Base-by-base conservation (phyloP, 805 yeast species). In the Pichia deserticola region DNA sequence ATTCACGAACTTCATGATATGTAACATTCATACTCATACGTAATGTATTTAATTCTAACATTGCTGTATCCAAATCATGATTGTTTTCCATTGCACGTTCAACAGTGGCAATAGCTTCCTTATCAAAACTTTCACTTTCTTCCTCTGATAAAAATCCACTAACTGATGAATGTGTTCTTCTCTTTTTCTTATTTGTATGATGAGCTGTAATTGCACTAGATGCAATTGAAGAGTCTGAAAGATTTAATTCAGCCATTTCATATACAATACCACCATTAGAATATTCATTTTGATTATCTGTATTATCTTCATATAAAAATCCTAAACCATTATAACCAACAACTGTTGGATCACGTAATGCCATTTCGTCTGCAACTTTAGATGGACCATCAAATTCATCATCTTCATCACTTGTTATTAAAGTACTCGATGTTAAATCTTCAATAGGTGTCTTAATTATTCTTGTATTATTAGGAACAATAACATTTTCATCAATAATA, bases 1-100 rank as follows among this genome's bases (percentile, higher is more conserved):
- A 95, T 33, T 72, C 67, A 63, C 97, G 79, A 12, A 93, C 97
- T 62, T 90, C 96, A 60, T 88, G 95, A 66, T 93, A 92, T 0
- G 93, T 78, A 15, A 89, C 99, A 64, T 93, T 89, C 93, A 90
- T 86, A 60, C 97, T 88, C 99, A 93, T 92, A 69, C 98, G 78
- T 61, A 93, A 75, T 0, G 99, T 93, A 64, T 92, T 92, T 60
- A 93, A 77, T 69, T 93, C 99, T 52, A 93, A 71, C 55, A 89
- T 70, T 0, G 99, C 97, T 12, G 96, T 90, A 63, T 92, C 97
- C 52, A 89, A 74, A 60, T 87, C 95, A 67, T 93, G 99, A 65
- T 89, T 86, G 61, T 90, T 84, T 57, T 86, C 92, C 67, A 93
- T 77, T 1, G 99, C 95, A 62, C 99, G 78, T 58, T 84, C 88